A percentile compares a stretch with the other conserved stretches of the same genome.
Evolutionary conservation across 768 basidiomycete species (phyloP).

Genomic region (Termitomyces sp.): DNA sequence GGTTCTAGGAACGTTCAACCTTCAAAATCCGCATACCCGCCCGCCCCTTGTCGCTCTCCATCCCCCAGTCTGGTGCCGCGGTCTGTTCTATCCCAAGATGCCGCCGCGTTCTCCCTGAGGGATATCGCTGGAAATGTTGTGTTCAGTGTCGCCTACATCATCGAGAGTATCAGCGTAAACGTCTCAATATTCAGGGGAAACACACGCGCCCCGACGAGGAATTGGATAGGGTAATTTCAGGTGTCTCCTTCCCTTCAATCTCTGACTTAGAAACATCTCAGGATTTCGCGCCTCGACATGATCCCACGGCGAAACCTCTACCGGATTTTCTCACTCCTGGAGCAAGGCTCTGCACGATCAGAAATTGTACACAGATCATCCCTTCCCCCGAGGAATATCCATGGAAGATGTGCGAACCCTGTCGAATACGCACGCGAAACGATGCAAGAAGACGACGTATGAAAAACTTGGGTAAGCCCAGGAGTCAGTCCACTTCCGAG

Average conservation of each 20-base stretch:
- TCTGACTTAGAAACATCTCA: background rate
- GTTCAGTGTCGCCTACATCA: constrained; percentile 33
- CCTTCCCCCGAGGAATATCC: constrained; percentile 31
- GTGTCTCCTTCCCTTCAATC: background rate
- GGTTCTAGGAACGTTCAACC: constrained; percentile 12
- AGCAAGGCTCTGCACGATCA: constrained; percentile 32
- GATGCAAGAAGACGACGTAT: constrained; percentile 7
- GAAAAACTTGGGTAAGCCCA: background rate
- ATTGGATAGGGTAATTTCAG: background rate
- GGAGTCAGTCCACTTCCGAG: background rate
- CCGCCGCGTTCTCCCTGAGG: constrained; percentile 23
- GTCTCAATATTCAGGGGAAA: constrained; percentile 21
- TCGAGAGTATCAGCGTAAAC: constrained; percentile 29
- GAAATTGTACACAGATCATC: constrained; percentile 29
- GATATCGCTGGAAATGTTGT: constrained; percentile 38
- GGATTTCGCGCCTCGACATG: background rate
- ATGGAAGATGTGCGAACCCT: constrained; percentile 34
- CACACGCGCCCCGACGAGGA: constrained; percentile 19
- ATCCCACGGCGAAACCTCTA: background rate
- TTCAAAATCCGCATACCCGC: constrained; percentile 32
- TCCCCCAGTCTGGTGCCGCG: background rate
- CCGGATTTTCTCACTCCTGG: constrained; percentile 17
- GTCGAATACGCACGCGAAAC: constrained; percentile 25
- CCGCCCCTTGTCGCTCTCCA: constrained; percentile 7
- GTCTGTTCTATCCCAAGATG: constrained; percentile 30